Percentiles rank a stretch among this genome's conserved stretches.
These are phyloP conservation scores for Fusarium nematophilum DNA, from an alignment of 2,329 filamentous ascomycete species.

Conservation along the genomic window DNA sequence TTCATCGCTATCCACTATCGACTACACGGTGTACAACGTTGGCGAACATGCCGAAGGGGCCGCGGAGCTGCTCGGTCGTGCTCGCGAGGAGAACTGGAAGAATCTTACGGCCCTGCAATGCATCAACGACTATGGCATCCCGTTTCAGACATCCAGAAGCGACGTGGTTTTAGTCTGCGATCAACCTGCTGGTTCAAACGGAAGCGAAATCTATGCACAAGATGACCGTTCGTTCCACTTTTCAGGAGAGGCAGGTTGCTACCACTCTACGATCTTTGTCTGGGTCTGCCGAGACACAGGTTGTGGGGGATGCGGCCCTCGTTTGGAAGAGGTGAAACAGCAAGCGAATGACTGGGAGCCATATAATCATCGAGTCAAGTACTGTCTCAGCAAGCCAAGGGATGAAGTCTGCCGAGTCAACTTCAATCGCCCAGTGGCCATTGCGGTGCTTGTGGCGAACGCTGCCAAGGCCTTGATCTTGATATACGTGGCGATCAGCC, in stretches of 20 bases:
- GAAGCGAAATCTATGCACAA: no score
- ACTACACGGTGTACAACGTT: not conserved
- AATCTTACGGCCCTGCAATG: slow-evolving; percentile 11
- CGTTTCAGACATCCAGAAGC: slow-evolving; percentile 10
- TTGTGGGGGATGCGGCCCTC: not conserved
- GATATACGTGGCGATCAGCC: not conserved
- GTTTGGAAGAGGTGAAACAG: not conserved
- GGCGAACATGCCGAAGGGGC: no score
- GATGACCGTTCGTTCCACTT: no score
- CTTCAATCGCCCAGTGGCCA: slow-evolving; percentile 2
- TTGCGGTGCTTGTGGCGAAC: slow-evolving; percentile 6
- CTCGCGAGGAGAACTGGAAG: not conserved
- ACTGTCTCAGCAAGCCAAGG: slow-evolving; percentile 13
- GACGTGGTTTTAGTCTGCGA: slow-evolving; percentile 8
- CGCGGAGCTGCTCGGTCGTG: not conserved
- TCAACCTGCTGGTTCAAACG: not conserved
- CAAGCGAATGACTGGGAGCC: slow-evolving; percentile 8
- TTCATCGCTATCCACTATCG: not conserved
- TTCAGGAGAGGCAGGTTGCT: no score
- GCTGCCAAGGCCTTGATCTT: slow-evolving; percentile 8
- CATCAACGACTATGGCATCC: slow-evolving; percentile 10
- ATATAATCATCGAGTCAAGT: not conserved
- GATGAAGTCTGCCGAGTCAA: slow-evolving; percentile 6
- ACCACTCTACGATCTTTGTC: not conserved
- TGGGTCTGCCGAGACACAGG: slow-evolving; percentile 4